A percentile compares a stretch with the other conserved stretches of the same genome.
phyloP scores from a whole-genome alignment of 495 filamentous ascomycete genomes.

The Monascus purpureus region DNA sequence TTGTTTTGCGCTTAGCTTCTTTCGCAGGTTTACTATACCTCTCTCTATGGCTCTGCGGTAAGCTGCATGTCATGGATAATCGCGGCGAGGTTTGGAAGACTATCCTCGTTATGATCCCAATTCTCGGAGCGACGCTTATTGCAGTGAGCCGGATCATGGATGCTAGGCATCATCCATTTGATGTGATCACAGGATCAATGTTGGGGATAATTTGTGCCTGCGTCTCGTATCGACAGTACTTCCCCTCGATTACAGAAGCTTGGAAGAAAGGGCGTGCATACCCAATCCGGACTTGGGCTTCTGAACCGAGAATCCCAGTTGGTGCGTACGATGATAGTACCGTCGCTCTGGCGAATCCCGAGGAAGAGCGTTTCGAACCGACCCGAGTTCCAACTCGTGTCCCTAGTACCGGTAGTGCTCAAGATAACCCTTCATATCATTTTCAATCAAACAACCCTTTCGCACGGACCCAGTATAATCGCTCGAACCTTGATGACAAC shows the following conservation, averaged over 20 bases:
- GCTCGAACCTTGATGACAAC: constrained; percentile 20
- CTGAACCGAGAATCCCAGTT: constrained; percentile 8
- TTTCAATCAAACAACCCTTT: constrained; percentile 11
- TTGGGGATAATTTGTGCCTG: constrained; percentile 42
- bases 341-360: constrained; percentile 18
- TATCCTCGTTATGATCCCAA: constrained; percentile 48
- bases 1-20: constrained; percentile 29
- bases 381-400: neutral
- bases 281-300: constrained; percentile 46
- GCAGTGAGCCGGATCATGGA: constrained; percentile 53
- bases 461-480: constrained; percentile 13
- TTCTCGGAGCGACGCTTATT: constrained; percentile 39
- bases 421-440: constrained; percentile 5
- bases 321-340: constrained; percentile 11
- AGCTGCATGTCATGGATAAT: constrained; percentile 46
- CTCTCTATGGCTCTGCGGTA: constrained; percentile 43
- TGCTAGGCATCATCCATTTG: constrained; percentile 78
- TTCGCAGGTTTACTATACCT: constrained; percentile 76
- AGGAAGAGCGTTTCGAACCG: constrained; percentile 16
- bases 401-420: neutral
- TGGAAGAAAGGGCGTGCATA: constrained; percentile 49
- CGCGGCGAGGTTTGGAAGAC: constrained; percentile 65
- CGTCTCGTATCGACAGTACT: constrained; percentile 41
- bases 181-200: constrained; percentile 65
- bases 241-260: constrained; percentile 39